A percentile compares a stretch with the other conserved stretches of the same genome.
These are phyloP conservation scores for Nicotiana obtusifolia DNA, from an alignment of 257 asterid genomes.

Conservation along the genomic window DNA sequence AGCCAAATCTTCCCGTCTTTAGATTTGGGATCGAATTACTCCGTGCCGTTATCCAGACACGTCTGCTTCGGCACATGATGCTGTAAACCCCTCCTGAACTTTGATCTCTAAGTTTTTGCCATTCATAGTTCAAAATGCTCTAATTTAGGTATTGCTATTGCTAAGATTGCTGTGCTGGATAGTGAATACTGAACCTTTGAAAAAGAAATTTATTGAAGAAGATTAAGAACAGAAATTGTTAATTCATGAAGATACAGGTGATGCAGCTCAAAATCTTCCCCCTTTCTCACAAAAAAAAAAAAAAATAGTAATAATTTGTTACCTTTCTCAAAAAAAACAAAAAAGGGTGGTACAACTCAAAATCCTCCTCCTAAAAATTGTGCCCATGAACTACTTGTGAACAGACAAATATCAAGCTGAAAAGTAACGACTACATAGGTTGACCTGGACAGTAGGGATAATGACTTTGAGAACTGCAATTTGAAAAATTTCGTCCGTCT, in stretches of 20 bases:
- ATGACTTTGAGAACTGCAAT: background rate
- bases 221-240: background rate
- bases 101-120: constrained; percentile 13
- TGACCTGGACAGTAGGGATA: background rate
- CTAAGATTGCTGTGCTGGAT: background rate
- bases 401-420: background rate
- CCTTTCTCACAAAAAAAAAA: background rate
- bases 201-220: background rate
- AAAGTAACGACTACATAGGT: background rate
- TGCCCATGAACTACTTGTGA: background rate
- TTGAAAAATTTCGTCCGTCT: background rate
- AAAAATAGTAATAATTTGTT: no score
- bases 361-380: background rate
- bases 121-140: constrained; percentile 1
- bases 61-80: constrained; percentile 41
- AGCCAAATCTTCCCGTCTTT: constrained; percentile 29
- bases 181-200: background rate
- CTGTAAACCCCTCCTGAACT: constrained; percentile 35
- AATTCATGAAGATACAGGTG: background rate
- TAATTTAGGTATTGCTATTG: background rate
- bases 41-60: constrained; percentile 34
- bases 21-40: constrained; percentile 30
- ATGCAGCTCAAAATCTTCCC: background rate
- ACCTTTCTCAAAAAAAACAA: no score
- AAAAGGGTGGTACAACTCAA: background rate